A percentile compares a stretch with the other conserved stretches of the same genome.
Conservation (phyloP, 345 rosid genomes). For the Rhizophora apiculata region DNA sequence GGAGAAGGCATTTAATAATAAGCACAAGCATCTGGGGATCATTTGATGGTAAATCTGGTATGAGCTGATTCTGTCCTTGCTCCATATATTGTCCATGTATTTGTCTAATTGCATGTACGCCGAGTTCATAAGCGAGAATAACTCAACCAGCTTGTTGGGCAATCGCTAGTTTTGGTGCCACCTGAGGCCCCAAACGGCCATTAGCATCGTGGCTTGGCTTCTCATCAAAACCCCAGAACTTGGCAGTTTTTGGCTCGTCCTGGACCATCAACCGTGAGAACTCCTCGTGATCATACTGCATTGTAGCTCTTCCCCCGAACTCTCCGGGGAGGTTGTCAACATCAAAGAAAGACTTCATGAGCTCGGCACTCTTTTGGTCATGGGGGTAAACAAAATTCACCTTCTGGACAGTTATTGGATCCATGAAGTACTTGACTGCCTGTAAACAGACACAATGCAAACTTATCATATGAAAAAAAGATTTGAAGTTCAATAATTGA, state of each 20-base stretch:
- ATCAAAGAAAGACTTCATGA: constrained; percentile 68
- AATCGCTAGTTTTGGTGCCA: constrained; percentile 43
- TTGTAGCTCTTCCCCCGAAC: constrained; percentile 74
- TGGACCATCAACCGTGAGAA: constrained; percentile 70
- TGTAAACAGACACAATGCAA: constrained; percentile 8
- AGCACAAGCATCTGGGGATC: too few relatives aligned
- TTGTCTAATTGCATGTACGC: too few relatives aligned
- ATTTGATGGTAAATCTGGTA: too few relatives aligned
- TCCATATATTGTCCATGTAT: too few relatives aligned
- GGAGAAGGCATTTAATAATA: too few relatives aligned
- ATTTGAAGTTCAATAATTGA: neutral
- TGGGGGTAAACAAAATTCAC: constrained; percentile 83
- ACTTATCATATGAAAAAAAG: neutral
- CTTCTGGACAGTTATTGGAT: constrained; percentile 67
- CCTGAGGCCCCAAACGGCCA: constrained; percentile 28
- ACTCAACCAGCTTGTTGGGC: constrained; percentile 38
- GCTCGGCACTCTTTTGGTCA: constrained; percentile 58
- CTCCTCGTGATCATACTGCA: constrained; percentile 70
- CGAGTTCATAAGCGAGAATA: neutral
- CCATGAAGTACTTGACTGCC: constrained; percentile 78
- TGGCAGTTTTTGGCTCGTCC: constrained; percentile 74
- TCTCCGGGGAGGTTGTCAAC: constrained; percentile 75
- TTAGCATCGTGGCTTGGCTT: constrained; percentile 26
- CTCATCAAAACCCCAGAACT: constrained; percentile 62
- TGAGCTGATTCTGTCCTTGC: too few relatives aligned